phyloP scores from a whole-genome alignment of 306 rosid genomes.

The Elaeagnus macrophylla region DNA sequence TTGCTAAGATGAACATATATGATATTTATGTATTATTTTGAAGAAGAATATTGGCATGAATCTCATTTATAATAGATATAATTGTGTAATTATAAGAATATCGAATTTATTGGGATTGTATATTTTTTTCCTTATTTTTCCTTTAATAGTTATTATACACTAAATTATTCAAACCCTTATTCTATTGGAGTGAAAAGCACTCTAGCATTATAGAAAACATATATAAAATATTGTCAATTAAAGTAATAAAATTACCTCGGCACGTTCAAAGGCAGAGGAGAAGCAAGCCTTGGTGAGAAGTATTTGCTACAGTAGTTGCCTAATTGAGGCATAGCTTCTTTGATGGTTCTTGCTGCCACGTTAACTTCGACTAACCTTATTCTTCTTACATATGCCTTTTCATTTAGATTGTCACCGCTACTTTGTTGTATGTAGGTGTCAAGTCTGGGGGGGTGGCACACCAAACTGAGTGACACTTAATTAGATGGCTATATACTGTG shows the following conservation, averaged over 20 bases:
- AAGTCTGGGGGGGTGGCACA: slow-evolving; percentile 8
- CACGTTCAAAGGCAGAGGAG: slow-evolving; percentile 27
- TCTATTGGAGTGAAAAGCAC: too few species aligned
- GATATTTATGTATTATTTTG: too few species aligned
- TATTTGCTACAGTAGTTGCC: neutral
- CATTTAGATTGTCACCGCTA: too few species aligned
- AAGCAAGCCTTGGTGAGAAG: slow-evolving; percentile 13
- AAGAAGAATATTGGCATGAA: too few species aligned
- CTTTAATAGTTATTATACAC: too few species aligned
- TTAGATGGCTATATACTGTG: neutral
- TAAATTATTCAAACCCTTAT: too few species aligned
- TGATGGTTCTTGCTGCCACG: slow-evolving; percentile 16
- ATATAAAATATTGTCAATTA: neutral
- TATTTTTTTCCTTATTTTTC: too few species aligned
- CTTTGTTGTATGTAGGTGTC: neutral
- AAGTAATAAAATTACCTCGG: slow-evolving; percentile 11
- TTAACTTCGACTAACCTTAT: slow-evolving; percentile 5
- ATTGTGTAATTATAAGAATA: too few species aligned
- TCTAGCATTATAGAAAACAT: too few species aligned
- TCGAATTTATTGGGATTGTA: too few species aligned
- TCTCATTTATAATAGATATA: too few species aligned
- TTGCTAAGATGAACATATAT: too few species aligned
- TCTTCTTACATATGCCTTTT: neutral
- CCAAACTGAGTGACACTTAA: slow-evolving; percentile 13
- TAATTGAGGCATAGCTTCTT: neutral